Evolutionary conservation across 2,329 filamentous ascomycete species (phyloP).

Genomic region (Lithohypha guttulata): DNA sequence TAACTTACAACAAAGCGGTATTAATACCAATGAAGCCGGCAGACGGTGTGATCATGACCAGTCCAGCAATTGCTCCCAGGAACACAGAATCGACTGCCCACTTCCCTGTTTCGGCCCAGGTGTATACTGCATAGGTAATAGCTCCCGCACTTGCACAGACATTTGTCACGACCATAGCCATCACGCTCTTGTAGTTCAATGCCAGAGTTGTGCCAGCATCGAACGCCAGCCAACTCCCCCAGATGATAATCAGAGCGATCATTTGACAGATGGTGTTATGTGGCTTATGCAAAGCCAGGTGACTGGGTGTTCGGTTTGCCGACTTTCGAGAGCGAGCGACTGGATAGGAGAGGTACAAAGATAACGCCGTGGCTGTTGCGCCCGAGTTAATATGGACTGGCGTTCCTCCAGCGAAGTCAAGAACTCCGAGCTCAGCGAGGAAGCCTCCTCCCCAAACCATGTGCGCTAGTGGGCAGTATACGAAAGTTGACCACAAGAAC

Average conservation of each 20-base stretch:
- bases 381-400: no score
- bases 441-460: no score
- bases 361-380: no score
- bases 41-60: no score
- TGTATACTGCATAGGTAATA: slow-evolving; percentile 24
- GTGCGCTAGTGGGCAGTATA: no score
- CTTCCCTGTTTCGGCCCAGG: not conserved
- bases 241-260: slow-evolving; percentile 40
- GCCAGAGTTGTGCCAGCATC: slow-evolving; percentile 40
- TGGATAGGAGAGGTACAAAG: no score
- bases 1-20: no score
- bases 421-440: no score
- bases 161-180: slow-evolving; percentile 41
- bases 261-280: slow-evolving; percentile 41
- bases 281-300: slow-evolving; percentile 32
- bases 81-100: slow-evolving; percentile 30
- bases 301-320: slow-evolving; percentile 33
- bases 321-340: slow-evolving; percentile 38
- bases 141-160: slow-evolving; percentile 42
- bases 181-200: slow-evolving; percentile 41
- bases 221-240: slow-evolving; percentile 43
- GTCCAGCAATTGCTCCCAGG: slow-evolving; percentile 43
- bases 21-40: no score
- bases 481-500: no score
- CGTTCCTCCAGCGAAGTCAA: no score